These are phyloP conservation scores for Pseudogymnoascus sp. DNA, from an alignment of 2,329 filamentous ascomycete species.

Conservation along the genomic window DNA sequence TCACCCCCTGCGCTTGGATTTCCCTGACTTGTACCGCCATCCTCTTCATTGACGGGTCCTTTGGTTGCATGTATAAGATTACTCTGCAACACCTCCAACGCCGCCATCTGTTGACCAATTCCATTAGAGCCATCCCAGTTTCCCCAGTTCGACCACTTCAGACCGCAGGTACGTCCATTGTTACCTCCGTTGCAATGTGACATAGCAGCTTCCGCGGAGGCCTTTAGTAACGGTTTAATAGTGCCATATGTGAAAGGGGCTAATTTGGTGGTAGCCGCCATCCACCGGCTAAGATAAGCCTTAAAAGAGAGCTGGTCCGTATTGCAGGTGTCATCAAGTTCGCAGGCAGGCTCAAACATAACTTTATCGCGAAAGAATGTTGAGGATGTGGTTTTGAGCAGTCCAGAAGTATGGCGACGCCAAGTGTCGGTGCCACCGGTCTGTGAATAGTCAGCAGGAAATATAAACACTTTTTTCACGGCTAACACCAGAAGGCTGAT, in stretches of 20 bases:
- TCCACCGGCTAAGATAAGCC: constrained; percentile 53
- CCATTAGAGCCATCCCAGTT: constrained; percentile 52
- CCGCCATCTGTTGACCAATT: constrained; percentile 64
- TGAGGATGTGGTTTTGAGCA: constrained; percentile 45
- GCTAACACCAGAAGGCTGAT: not conserved
- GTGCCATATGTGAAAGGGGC: constrained; percentile 48
- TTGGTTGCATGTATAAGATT: constrained; percentile 43
- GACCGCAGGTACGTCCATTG: constrained; percentile 51
- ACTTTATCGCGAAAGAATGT: constrained; percentile 52
- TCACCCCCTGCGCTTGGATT: constrained; percentile 24
- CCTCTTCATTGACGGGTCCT: constrained; percentile 40
- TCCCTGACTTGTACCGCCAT: constrained; percentile 50
- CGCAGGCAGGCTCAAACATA: constrained; percentile 60
- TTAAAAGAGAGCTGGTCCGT: constrained; percentile 57
- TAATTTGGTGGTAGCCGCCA: constrained; percentile 55
- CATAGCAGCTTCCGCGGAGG: constrained; percentile 50
- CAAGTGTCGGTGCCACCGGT: constrained; percentile 42
- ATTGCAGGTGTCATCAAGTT: constrained; percentile 52
- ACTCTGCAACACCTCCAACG: constrained; percentile 55
- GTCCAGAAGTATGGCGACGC: constrained; percentile 49
- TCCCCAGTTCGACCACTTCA: constrained; percentile 47
- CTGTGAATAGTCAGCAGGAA: constrained; percentile 27
- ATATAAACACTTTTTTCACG: not conserved
- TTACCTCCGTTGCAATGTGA: constrained; percentile 49
- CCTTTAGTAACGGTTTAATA: constrained; percentile 45